Evolutionary conservation across 352 stramenopile genomes (phyloP).

Genomic region (Phytophthora kernoviae): DNA sequence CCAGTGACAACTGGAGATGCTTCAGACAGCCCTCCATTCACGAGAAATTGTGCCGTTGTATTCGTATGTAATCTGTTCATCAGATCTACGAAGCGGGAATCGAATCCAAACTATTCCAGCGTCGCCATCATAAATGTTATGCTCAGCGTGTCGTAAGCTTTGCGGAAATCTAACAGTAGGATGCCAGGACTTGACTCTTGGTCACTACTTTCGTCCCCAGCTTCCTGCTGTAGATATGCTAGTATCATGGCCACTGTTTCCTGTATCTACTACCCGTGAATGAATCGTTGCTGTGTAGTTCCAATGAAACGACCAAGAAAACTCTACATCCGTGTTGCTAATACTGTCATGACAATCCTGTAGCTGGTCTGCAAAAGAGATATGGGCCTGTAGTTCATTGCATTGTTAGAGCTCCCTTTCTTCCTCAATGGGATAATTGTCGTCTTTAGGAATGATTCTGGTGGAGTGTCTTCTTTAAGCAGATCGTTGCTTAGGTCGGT

Average conservation of each 20-base stretch:
- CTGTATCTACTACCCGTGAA: not conserved
- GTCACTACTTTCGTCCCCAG: not conserved
- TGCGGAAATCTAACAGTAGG: no score
- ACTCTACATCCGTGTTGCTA: not conserved
- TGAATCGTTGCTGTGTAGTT: slow-evolving; percentile 2
- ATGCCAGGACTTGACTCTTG: not conserved
- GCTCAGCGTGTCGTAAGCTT: no score
- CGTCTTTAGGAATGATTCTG: not conserved
- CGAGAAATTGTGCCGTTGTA: no score
- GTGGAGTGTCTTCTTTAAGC: not conserved
- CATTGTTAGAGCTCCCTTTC: not conserved
- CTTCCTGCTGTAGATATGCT: no score
- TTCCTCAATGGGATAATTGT: slow-evolving; percentile 1
- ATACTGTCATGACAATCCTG: not conserved
- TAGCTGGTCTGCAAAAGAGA: slow-evolving; percentile 1
- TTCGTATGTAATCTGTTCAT: no score
- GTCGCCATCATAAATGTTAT: no score
- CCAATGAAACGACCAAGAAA: not conserved
- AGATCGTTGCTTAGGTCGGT: slow-evolving; percentile 3
- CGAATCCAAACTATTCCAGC: no score
- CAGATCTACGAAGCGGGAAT: no score
- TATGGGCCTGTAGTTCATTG: slow-evolving; percentile 7
- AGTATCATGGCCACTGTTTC: slow-evolving; percentile 6
- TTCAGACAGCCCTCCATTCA: not conserved
- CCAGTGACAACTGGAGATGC: not conserved